phyloP scores from a whole-genome alignment of 176 grass and related monocot species.

The Triticum timopheevii region DNA sequence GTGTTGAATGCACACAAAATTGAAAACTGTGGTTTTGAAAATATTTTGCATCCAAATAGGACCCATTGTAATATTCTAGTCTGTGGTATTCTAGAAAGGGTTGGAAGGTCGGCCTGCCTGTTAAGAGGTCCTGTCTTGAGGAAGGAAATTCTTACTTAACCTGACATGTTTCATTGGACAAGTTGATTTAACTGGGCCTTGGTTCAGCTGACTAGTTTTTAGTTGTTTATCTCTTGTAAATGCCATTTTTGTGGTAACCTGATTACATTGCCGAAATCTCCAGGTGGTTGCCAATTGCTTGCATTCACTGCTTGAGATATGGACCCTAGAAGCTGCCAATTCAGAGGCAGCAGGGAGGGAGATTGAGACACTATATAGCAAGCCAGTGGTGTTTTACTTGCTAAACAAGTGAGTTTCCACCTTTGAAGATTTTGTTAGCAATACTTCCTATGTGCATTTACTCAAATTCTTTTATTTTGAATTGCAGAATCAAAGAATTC shows the following conservation, averaged over 20 bases:
- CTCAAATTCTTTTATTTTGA: neutral
- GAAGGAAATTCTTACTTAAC: slow-evolving; percentile 2
- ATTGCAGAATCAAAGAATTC: slow-evolving; percentile 89
- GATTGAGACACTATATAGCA: slow-evolving; percentile 89
- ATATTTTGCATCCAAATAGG: neutral
- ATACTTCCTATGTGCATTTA: neutral
- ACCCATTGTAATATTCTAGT: neutral
- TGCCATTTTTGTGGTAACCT: neutral
- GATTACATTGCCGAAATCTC: slow-evolving; percentile 21
- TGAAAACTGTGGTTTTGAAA: neutral
- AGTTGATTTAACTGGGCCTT: neutral
- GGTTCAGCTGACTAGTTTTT: slow-evolving; percentile 1
- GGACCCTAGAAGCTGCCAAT: slow-evolving; percentile 77
- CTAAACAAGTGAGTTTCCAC: slow-evolving; percentile 70
- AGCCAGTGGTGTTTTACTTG: slow-evolving; percentile 74
- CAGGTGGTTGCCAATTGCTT: slow-evolving; percentile 98
- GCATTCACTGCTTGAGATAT: slow-evolving; percentile 89
- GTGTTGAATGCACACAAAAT: neutral
- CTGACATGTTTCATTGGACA: slow-evolving; percentile 21
- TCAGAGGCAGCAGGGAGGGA: slow-evolving; percentile 88
- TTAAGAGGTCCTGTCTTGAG: neutral
- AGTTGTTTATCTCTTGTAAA: neutral
- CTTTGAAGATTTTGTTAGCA: slow-evolving; percentile 1
- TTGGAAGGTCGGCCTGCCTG: neutral
- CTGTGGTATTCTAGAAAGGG: neutral